phyloP scores from a whole-genome alignment of 345 rosid genomes.

The Eucalyptus lansdowneana region DNA sequence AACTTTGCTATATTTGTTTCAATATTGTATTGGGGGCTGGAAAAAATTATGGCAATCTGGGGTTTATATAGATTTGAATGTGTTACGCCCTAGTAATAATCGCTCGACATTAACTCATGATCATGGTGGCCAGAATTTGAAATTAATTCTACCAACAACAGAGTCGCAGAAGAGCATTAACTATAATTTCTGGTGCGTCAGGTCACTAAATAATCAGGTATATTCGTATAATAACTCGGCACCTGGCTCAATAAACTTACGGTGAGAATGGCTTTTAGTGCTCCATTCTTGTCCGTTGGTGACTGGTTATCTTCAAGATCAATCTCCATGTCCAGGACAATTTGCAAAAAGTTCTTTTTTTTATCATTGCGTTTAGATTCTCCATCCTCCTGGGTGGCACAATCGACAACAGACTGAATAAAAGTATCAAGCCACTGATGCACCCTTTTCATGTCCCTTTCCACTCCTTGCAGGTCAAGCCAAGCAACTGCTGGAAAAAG shows the following conservation, averaged over 20 bases:
- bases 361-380: not conserved
- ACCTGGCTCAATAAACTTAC: not conserved
- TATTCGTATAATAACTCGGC: not conserved
- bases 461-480: too few relatives aligned
- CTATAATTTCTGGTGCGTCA: not conserved
- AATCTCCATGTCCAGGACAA: not conserved
- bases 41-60: not conserved
- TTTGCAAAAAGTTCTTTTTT: not conserved
- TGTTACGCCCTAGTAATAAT: not conserved
- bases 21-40: not conserved
- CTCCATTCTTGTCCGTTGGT: not conserved
- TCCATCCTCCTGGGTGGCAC: too few relatives aligned
- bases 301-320: not conserved
- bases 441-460: too few relatives aligned
- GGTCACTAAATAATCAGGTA: not conserved
- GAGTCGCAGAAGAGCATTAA: not conserved
- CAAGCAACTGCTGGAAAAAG: too few relatives aligned
- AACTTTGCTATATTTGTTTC: not conserved
- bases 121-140: not conserved
- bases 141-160: not conserved
- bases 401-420: too few relatives aligned
- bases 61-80: not conserved
- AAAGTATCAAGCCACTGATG: too few relatives aligned
- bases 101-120: not conserved
- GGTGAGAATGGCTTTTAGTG: not conserved